Conservation (phyloP, 805 yeast species). For the Komagataella pastoris region DNA sequence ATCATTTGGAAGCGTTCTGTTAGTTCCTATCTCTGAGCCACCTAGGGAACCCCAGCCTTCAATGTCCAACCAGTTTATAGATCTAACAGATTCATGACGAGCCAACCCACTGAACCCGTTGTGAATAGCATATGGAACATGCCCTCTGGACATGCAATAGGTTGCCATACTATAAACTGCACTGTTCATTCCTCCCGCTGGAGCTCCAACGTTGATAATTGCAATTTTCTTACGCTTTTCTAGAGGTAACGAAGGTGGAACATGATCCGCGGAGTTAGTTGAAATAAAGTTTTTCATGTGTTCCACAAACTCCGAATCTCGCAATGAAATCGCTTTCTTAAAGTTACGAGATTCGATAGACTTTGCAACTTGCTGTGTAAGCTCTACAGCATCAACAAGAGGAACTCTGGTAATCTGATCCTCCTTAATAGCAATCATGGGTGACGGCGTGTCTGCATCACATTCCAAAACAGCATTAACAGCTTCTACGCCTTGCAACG, state of each 20-base stretch:
- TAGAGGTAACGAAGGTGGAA: constrained; percentile 43
- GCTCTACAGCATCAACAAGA: constrained; percentile 77
- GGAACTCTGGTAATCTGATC: constrained; percentile 79
- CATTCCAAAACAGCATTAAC: constrained; percentile 82
- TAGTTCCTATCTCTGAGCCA: constrained; percentile 96
- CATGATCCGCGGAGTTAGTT: constrained; percentile 57
- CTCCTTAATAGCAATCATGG: constrained; percentile 83
- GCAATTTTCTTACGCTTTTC: constrained; percentile 62
- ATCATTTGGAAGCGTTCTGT: constrained; percentile 70
- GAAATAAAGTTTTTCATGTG: constrained; percentile 60
- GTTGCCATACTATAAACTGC: constrained; percentile 86
- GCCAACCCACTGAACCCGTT: constrained; percentile 90
- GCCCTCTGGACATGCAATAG: constrained; percentile 84
- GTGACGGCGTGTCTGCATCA: constrained; percentile 87
- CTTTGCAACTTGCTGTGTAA: constrained; percentile 81
- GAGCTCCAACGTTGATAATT: constrained; percentile 89
- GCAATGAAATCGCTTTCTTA: constrained; percentile 70
- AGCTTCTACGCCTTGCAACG: constrained; percentile 96
- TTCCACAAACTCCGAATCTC: constrained; percentile 84
- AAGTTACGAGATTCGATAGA: constrained; percentile 76
- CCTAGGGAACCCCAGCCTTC: constrained; percentile 84
- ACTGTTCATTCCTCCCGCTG: constrained; percentile 92
- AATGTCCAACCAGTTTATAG: constrained; percentile 71
- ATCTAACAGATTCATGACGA: constrained; percentile 73
- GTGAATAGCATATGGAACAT: constrained; percentile 77